These are phyloP conservation scores for Neonectria magnoliae DNA, from an alignment of 2,329 filamentous ascomycete species.

Conservation along the genomic window DNA sequence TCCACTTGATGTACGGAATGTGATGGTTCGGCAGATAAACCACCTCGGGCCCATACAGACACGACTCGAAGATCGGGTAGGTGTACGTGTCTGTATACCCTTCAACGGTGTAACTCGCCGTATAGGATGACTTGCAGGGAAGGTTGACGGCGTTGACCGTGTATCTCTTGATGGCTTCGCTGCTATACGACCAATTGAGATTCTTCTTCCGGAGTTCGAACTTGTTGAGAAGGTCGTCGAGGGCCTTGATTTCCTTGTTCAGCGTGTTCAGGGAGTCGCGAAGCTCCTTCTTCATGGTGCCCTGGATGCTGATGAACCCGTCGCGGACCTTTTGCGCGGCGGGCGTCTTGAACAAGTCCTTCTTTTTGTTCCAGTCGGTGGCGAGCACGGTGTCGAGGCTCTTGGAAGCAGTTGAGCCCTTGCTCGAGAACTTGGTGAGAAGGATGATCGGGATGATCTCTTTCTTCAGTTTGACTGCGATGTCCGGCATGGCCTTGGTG, in stretches of 20 bases:
- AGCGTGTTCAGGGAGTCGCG: conserved; percentile 20
- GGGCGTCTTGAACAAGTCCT: conserved; percentile 27
- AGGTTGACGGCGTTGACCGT: conserved; percentile 17
- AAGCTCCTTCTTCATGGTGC: conserved; percentile 24
- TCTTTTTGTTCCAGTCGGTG: conserved; percentile 29
- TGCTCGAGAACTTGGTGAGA: conserved; percentile 22
- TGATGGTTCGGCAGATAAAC: conserved; percentile 19
- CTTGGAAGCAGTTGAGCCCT: not conserved
- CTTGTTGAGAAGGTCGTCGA: conserved; percentile 17
- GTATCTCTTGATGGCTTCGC: conserved; percentile 16
- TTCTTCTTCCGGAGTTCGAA: conserved; percentile 23
- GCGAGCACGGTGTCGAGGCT: conserved; percentile 24
- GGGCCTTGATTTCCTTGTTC: conserved; percentile 19
- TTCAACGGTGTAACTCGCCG: not conserved
- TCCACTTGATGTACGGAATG: conserved; percentile 24
- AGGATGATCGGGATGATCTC: conserved; percentile 13
- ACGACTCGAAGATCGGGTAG: conserved; percentile 6
- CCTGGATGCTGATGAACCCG: conserved; percentile 21
- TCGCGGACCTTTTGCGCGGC: conserved; percentile 18
- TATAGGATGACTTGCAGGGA: conserved; percentile 14
- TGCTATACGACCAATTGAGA: conserved; percentile 12
- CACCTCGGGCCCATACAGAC: conserved; percentile 20
- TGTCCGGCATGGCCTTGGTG: conserved; percentile 16
- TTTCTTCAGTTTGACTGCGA: conserved; percentile 22
- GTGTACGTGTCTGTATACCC: not conserved